These are phyloP conservation scores for Epithele typhae DNA, from an alignment of 768 basidiomycete genomes.

Conservation along the genomic window DNA sequence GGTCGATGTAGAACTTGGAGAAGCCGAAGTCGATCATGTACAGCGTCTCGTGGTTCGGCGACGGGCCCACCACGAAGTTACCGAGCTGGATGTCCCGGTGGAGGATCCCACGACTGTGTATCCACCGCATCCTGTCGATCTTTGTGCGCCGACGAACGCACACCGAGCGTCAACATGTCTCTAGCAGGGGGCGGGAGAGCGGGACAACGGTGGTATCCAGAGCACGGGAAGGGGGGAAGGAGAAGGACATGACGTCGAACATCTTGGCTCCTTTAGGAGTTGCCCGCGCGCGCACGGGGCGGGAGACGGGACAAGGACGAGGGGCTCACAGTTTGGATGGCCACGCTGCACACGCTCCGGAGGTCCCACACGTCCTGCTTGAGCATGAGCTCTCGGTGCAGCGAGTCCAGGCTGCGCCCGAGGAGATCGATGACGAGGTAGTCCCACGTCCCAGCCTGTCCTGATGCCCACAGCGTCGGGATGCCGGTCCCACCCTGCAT, in stretches of 20 bases:
- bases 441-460: slow-evolving; percentile 27
- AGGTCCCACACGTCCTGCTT: slow-evolving; percentile 62
- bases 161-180: neutral
- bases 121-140: slow-evolving; percentile 70
- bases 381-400: slow-evolving; percentile 43
- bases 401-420: slow-evolving; percentile 61
- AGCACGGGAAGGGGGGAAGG: neutral
- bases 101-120: slow-evolving; percentile 70
- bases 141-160: slow-evolving; percentile 22
- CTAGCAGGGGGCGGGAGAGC: too few relatives aligned
- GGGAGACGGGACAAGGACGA: neutral
- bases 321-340: slow-evolving; percentile 66
- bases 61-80: slow-evolving; percentile 63
- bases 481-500: slow-evolving; percentile 72
- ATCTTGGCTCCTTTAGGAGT: neutral
- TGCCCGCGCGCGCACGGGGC: neutral
- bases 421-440: slow-evolving; percentile 72
- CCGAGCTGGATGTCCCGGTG: slow-evolving; percentile 81
- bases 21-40: slow-evolving; percentile 90
- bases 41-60: slow-evolving; percentile 53
- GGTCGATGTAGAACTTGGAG: slow-evolving; percentile 73
- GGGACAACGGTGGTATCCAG: too few relatives aligned
- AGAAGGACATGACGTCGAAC: neutral
- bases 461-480: slow-evolving; percentile 63
- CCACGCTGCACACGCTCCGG: slow-evolving; percentile 68